Conservation (phyloP, 805 yeast species). For the Lipomyces orientalis region DNA sequence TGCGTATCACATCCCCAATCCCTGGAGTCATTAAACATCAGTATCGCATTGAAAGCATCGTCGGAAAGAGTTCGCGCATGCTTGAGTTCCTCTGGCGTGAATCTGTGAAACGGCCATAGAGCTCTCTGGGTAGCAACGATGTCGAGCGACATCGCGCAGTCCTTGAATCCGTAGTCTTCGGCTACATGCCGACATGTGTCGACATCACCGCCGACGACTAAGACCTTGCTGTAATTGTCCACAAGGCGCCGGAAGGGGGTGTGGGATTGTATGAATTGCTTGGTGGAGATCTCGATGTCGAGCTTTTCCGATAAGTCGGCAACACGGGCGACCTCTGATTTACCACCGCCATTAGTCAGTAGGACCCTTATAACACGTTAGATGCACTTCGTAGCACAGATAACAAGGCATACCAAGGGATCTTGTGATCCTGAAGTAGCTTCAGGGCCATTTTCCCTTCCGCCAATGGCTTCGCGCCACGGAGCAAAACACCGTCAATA, state of each 20-base stretch:
- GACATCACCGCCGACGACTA: constrained; percentile 83
- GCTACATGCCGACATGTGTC: constrained; percentile 78
- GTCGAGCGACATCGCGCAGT: constrained; percentile 77
- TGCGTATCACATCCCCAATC: constrained; percentile 88
- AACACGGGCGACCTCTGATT: constrained; percentile 65
- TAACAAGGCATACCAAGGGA: constrained; percentile 58
- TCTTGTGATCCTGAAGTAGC: constrained; percentile 55
- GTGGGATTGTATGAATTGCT: constrained; percentile 83
- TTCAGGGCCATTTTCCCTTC: constrained; percentile 67
- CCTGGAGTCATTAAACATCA: constrained; percentile 87
- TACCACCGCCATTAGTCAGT: constrained; percentile 91
- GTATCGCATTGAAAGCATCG: constrained; percentile 66
- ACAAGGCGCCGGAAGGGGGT: constrained; percentile 77
- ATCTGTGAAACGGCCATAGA: constrained; percentile 73
- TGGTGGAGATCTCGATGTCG: constrained; percentile 54
- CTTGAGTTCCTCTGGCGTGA: constrained; percentile 53
- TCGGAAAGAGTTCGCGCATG: constrained; percentile 50
- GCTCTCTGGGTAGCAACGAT: constrained; percentile 60
- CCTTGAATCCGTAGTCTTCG: constrained; percentile 68
- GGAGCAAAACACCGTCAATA: constrained; percentile 86
- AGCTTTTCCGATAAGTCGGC: constrained; percentile 56
- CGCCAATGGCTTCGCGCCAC: constrained; percentile 72
- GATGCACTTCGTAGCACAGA: constrained; percentile 72
- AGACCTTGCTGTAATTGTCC: constrained; percentile 60
- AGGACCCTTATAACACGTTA: constrained; percentile 60